phyloP scores from a whole-genome alignment of 1,139 yeast genomes.

The Blastobotrys aristatus region DNA sequence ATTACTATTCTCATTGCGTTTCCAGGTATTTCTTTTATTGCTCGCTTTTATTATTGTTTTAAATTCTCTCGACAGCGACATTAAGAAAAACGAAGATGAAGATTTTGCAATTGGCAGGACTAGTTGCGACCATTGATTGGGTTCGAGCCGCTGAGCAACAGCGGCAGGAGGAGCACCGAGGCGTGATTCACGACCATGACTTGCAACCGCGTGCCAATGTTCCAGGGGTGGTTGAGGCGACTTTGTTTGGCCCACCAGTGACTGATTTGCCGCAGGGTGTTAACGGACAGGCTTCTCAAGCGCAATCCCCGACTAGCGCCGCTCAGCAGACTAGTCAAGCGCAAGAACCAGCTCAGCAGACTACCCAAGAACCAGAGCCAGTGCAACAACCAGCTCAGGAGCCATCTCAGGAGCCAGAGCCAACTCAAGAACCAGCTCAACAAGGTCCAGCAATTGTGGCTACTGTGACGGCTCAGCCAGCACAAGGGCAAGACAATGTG shows the following conservation, averaged over 20 bases:
- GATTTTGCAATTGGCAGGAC: conserved; percentile 1
- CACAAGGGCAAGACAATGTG: not conserved
- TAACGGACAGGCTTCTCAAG: not conserved
- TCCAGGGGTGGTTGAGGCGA: conserved; percentile 6
- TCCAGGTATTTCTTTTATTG: no score
- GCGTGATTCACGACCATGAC: no score
- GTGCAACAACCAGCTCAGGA: no score
- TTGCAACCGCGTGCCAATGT: not conserved
- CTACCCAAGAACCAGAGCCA: no score
- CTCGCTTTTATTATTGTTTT: no score
- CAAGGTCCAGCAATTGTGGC: not conserved
- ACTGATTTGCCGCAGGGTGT: conserved; percentile 1
- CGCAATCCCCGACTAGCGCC: not conserved
- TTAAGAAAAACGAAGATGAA: no score
- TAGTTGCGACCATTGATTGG: conserved; percentile 1
- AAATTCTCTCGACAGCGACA: no score
- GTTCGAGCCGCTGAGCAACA: not conserved
- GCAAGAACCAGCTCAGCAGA: not conserved
- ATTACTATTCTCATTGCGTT: no score
- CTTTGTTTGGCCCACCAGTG: conserved; percentile 6
- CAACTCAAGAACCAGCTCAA: not conserved
- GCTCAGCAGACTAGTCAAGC: not conserved
- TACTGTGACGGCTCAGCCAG: not conserved
- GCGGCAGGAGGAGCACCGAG: no score
- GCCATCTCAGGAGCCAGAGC: no score